Conservation (phyloP, 352 stramenopile species). For the Plasmopara muralis region DNA sequence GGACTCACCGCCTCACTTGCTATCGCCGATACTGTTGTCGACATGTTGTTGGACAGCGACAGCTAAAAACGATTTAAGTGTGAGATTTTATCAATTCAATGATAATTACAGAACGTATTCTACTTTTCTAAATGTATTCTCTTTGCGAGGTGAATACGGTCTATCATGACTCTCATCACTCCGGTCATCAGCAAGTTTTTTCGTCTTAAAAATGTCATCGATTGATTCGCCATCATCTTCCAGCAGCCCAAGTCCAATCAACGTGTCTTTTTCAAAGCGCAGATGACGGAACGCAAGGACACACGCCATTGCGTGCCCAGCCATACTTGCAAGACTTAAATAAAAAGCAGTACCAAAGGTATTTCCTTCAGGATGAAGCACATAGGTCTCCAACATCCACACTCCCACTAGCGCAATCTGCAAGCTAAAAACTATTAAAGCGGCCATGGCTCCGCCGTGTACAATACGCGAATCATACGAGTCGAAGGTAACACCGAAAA, state of each 20-base stretch:
- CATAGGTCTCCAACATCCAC: constrained; percentile 35
- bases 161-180: constrained; percentile 10
- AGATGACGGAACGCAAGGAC: constrained; percentile 31
- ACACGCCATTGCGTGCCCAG: constrained; percentile 24
- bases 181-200: constrained; percentile 22
- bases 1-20: constrained; percentile 88
- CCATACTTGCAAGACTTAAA: constrained; percentile 30
- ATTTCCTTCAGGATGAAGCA: constrained; percentile 23
- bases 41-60: constrained; percentile 33
- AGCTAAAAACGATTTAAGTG: no score
- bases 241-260: constrained; percentile 25
- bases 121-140: constrained; percentile 11
- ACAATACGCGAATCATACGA: constrained; percentile 36
- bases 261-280: constrained; percentile 31
- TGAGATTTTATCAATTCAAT: constrained; percentile 1
- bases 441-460: constrained; percentile 22
- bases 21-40: constrained; percentile 71
- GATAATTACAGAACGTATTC: constrained; percentile 15
- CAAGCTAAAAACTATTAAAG: constrained; percentile 16
- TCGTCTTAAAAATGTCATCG: constrained; percentile 28
- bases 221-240: constrained; percentile 25
- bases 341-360: constrained; percentile 47
- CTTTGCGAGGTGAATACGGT: constrained; percentile 13
- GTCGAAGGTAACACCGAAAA: constrained; percentile 41
- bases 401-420: constrained; percentile 31